Evolutionary conservation across 176 grass and related monocot species (phyloP), one percentile per base, ranked within the genome.

Genomic region (Oryza meridionalis): DNA sequence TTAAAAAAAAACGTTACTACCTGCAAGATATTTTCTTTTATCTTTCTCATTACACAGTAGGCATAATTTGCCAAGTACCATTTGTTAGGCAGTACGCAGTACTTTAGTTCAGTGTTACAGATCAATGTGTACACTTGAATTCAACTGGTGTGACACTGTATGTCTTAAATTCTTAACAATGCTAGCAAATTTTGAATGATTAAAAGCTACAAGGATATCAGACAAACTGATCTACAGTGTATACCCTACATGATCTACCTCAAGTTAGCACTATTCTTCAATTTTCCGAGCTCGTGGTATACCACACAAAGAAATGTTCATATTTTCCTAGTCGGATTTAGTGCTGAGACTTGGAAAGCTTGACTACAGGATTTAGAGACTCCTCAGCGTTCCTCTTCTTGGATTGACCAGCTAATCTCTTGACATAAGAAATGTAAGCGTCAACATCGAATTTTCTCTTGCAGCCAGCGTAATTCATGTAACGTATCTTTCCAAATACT

Each of bases 381-480:
- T 50, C 76, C 63, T 81, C 82, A 13, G 69, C 17, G 85, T 90
- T 95, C 69, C 96, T 90, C 72, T 95, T 98, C 84, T 98, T 98
- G 8, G 47, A 79, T 64, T 80, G 86, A 67, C 75, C 65, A 82
- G 88, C 73, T 61, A 92, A 77, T 80, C 45, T 92, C 47, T 93
- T 95, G 46, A 92, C 85, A 67, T 95, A 95, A 0, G 96, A 86
- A 55, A 98, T 90, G 72, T 98, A 98, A 46, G 85, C 90, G 77
- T 98, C 91, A 0, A 98, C 89, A 2, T 98, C 64, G 25, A 98
- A 98, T 85, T 98, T 95, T 88, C 92, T 98, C 76, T 95, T 98
- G 82, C 96, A 98, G 16, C 96, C 96, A 65, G 90, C 91, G 9
- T 88, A 98, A 65, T 95, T 98, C 96, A 95, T 98, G 87, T 98